Percentiles rank a stretch among this genome's conserved stretches.
These are phyloP conservation scores for Kwoniella sp. DNA, from an alignment of 768 basidiomycete genomes.

Conservation along the genomic window DNA sequence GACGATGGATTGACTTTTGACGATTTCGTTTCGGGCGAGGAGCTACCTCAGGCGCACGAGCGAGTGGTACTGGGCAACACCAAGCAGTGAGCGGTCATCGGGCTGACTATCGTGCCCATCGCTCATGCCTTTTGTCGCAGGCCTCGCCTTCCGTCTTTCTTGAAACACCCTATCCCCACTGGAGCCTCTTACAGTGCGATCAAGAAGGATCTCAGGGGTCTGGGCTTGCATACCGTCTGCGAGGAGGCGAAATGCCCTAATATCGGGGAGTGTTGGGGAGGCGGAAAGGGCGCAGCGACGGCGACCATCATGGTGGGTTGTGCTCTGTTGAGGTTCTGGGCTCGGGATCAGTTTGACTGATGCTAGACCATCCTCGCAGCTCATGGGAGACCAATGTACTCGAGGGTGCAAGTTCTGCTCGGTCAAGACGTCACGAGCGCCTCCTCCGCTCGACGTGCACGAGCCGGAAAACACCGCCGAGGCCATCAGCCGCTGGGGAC, in stretches of 20 bases:
- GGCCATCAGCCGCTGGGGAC: conserved; percentile 93
- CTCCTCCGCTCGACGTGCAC: conserved; percentile 87
- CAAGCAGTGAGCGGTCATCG: conserved; percentile 31
- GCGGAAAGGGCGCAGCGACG: conserved; percentile 74
- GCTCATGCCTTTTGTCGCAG: conserved; percentile 51
- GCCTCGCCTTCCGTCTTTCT: conserved; percentile 75
- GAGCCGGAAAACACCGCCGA: conserved; percentile 98
- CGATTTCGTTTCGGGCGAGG: conserved; percentile 46
- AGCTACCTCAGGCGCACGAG: conserved; percentile 26
- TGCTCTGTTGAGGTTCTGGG: not conserved
- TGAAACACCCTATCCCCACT: conserved; percentile 89
- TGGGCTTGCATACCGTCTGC: conserved; percentile 90
- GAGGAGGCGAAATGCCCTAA: conserved; percentile 99
- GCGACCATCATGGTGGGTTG: conserved; percentile 91
- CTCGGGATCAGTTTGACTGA: not conserved
- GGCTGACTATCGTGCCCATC: not conserved
- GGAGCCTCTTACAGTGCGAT: conserved; percentile 84
- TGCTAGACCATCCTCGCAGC: conserved; percentile 52
- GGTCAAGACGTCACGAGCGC: conserved; percentile 84
- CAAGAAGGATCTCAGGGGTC: conserved; percentile 88
- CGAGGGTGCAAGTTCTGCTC: conserved; percentile 96
- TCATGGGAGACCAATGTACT: conserved; percentile 99
- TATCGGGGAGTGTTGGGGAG: conserved; percentile 99
- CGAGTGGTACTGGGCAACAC: conserved; percentile 45
- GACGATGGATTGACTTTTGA: conserved; percentile 48